Conservation (phyloP, 192 early-diverging fungal species). For the Coemansia sp. region DNA sequence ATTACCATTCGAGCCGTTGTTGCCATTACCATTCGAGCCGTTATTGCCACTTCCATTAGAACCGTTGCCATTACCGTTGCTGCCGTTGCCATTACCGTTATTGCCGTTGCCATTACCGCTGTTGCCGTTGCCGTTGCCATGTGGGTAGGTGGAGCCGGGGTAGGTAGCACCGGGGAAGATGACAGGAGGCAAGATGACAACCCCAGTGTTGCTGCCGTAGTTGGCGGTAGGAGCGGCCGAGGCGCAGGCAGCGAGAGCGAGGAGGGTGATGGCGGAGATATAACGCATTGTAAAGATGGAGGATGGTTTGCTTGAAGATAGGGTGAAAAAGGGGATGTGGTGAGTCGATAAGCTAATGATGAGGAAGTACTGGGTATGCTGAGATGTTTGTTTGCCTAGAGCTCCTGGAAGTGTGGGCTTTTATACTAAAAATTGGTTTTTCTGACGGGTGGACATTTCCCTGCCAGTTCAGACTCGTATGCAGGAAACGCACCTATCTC, state of each 20-base stretch:
- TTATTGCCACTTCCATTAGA: slow-evolving; percentile 12
- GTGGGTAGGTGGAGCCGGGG: slow-evolving; percentile 22
- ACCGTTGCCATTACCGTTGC: slow-evolving; percentile 10
- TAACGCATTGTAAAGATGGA: slow-evolving; percentile 39
- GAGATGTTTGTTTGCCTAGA: not conserved
- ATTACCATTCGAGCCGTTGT: slow-evolving; percentile 22
- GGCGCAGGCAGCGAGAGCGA: slow-evolving; percentile 32
- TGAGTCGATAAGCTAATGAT: not conserved
- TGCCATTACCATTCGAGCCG: not conserved
- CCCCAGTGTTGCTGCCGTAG: slow-evolving; percentile 37
- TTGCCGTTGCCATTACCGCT: slow-evolving; percentile 14
- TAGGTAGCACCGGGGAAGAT: slow-evolving; percentile 15
- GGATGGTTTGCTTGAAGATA: not conserved
- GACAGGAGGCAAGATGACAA: slow-evolving; percentile 26
- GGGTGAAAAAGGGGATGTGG: not conserved
- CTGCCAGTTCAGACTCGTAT: not conserved
- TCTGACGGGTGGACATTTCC: not conserved
- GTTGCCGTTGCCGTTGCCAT: slow-evolving; percentile 17
- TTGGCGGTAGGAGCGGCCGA: slow-evolving; percentile 30
- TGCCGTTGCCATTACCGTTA: slow-evolving; percentile 9
- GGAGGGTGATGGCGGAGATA: slow-evolving; percentile 23
- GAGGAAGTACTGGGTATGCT: not conserved
- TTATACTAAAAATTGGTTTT: not conserved
- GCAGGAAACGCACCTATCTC: not conserved
- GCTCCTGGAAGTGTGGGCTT: not conserved